Percentiles rank a stretch among this genome's conserved stretches.
Evolutionary conservation across 352 stramenopile genomes (phyloP).

Genomic region (Globisporangium spinosum): DNA sequence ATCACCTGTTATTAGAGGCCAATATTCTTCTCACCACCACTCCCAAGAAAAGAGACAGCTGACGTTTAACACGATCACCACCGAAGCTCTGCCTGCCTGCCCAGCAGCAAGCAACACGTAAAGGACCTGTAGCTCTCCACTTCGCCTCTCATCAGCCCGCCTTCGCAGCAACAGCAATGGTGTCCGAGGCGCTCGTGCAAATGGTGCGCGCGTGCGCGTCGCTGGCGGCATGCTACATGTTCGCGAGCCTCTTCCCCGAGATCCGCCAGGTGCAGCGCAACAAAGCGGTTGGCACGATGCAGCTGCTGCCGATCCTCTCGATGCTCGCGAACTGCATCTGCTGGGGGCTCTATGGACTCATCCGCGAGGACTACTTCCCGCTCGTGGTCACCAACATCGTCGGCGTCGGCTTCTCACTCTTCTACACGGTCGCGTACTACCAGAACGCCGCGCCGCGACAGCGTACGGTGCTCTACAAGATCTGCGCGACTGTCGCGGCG

Average conservation of each 20-base stretch:
- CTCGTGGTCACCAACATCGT: conserved; percentile 48
- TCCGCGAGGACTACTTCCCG: conserved; percentile 50
- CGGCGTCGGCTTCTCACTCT: conserved; percentile 35
- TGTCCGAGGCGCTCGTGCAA: conserved; percentile 23
- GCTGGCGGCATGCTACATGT: conserved; percentile 42
- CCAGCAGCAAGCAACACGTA: neutral
- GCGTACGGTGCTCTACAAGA: conserved; percentile 24
- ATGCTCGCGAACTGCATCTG: conserved; percentile 61
- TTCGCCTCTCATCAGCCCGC: neutral
- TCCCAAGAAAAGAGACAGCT: neutral
- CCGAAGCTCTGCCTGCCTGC: neutral
- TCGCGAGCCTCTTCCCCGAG: conserved; percentile 38
- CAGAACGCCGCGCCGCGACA: conserved; percentile 8
- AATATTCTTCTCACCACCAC: neutral
- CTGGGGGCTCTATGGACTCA: conserved; percentile 51
- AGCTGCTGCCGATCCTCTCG: conserved; percentile 43
- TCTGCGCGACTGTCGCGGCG: conserved; percentile 19
- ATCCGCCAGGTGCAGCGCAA: conserved; percentile 34
- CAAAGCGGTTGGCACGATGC: conserved; percentile 16
- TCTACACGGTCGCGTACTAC: conserved; percentile 53
- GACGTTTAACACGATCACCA: conserved; percentile 5
- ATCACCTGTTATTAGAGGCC: neutral
- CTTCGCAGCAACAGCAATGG: conserved; percentile 13
- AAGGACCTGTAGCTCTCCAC: neutral
- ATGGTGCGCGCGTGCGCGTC: conserved; percentile 38